phyloP scores from a whole-genome alignment of 192 early-diverging fungal genomes.

The Gamsiella multidivaricata region DNA sequence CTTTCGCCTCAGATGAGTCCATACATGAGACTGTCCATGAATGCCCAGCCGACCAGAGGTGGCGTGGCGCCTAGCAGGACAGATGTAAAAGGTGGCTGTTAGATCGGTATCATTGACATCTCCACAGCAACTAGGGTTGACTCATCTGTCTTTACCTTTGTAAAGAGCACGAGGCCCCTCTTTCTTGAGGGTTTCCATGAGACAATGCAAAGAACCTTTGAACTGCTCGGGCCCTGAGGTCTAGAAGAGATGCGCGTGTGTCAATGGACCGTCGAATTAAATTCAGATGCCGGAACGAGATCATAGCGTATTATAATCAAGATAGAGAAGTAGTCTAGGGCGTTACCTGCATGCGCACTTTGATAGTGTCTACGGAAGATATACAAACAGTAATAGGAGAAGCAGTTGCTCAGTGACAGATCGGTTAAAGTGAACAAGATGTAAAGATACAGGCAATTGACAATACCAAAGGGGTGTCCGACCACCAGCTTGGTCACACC shows the following conservation, averaged over 20 bases:
- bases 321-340: too few relatives aligned
- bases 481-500: conserved; percentile 83
- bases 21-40: conserved; percentile 85
- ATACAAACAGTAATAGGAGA: too few relatives aligned
- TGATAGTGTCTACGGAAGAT: conserved; percentile 70
- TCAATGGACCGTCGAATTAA: neutral
- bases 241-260: neutral
- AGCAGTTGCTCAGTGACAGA: too few relatives aligned
- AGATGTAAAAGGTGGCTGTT: neutral
- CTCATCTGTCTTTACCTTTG: conserved; percentile 65
- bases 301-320: too few relatives aligned
- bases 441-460: neutral
- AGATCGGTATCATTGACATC: too few relatives aligned
- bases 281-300: too few relatives aligned
- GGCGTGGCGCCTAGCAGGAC: conserved; percentile 76
- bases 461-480: conserved; percentile 83
- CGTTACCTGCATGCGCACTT: conserved; percentile 80
- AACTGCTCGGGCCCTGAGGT: conserved; percentile 76
- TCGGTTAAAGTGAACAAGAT: neutral
- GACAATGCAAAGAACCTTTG: conserved; percentile 77
- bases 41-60: conserved; percentile 90
- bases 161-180: conserved; percentile 85
- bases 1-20: too few relatives aligned
- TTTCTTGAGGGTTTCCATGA: conserved; percentile 68
- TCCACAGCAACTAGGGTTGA: too few relatives aligned